These are phyloP conservation scores for Reutealis trisperma DNA, from an alignment of 345 rosid species.

Conservation along the genomic window DNA sequence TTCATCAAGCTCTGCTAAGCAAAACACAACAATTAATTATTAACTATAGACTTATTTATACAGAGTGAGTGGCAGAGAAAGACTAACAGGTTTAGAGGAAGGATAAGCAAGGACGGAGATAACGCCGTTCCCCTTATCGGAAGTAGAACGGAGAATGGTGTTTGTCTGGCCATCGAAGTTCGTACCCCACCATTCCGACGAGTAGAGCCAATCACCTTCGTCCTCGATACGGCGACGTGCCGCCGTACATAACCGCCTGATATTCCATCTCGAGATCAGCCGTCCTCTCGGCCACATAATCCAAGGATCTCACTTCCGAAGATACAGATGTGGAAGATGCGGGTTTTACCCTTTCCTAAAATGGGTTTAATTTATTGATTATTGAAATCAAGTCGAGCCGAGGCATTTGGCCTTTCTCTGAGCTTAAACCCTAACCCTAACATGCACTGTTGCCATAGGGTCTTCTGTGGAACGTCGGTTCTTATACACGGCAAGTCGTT, in stretches of 20 bases:
- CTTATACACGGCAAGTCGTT: too few species aligned
- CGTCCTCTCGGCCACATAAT: conserved; percentile 22
- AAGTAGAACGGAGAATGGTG: conserved; percentile 51
- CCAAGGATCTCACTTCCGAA: too few species aligned
- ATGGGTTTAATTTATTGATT: too few species aligned
- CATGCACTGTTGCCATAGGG: neutral
- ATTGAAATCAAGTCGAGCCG: neutral
- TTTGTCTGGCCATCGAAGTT: conserved; percentile 34
- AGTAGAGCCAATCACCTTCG: conserved; percentile 88
- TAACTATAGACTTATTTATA: neutral
- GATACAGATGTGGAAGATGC: too few species aligned
- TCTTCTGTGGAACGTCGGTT: too few species aligned
- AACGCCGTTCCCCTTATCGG: conserved; percentile 71
- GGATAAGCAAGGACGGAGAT: conserved; percentile 75
- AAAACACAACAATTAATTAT: neutral
- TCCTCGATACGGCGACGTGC: conserved; percentile 41
- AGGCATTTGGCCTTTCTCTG: neutral
- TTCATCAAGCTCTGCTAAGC: neutral
- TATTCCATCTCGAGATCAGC: neutral
- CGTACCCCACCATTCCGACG: conserved; percentile 87
- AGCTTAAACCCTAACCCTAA: conserved; percentile 1
- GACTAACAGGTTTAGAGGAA: conserved; percentile 79
- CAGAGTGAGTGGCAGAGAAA: neutral
- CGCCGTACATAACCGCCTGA: conserved; percentile 48
- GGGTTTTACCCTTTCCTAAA: too few species aligned